Evolutionary conservation across 2,329 filamentous ascomycete genomes (phyloP).

Genomic region (Phoma sp.): DNA sequence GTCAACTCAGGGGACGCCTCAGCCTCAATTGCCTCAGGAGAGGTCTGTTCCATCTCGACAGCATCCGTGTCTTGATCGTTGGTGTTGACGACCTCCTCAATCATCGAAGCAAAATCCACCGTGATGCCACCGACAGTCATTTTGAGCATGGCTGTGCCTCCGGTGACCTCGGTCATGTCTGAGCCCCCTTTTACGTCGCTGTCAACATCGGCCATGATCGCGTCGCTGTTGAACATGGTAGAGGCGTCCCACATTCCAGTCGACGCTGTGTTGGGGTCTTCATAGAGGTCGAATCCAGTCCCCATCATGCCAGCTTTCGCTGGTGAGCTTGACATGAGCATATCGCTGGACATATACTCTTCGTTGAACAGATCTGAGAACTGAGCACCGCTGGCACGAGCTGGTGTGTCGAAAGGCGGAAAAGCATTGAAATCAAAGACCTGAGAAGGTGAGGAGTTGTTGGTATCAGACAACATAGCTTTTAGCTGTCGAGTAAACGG

Average conservation of each 20-base stretch:
- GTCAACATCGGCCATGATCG: slow-evolving; percentile 28
- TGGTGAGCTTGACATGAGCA: slow-evolving; percentile 46
- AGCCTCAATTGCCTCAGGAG: background rate
- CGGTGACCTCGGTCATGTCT: background rate
- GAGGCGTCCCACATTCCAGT: slow-evolving; percentile 42
- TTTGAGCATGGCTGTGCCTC: slow-evolving; percentile 25
- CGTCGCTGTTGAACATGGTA: slow-evolving; percentile 43
- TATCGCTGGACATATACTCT: slow-evolving; percentile 45
- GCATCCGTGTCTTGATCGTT: slow-evolving; percentile 18
- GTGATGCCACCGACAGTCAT: slow-evolving; percentile 38
- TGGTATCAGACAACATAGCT: slow-evolving; percentile 59
- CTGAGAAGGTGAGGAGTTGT: slow-evolving; percentile 40
- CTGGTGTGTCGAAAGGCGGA: slow-evolving; percentile 39
- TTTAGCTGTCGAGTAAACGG: slow-evolving; percentile 69
- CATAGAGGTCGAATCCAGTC: slow-evolving; percentile 44
- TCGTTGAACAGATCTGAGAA: slow-evolving; percentile 40
- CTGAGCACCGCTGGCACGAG: slow-evolving; percentile 24
- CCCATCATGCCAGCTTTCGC: slow-evolving; percentile 30
- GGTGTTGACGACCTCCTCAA: slow-evolving; percentile 44
- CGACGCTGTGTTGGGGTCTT: slow-evolving; percentile 45
- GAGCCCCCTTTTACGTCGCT: slow-evolving; percentile 12
- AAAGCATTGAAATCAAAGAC: slow-evolving; percentile 45
- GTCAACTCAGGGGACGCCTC: background rate
- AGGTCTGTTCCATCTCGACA: background rate
- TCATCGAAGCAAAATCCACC: slow-evolving; percentile 46